These are phyloP conservation scores for Daedaleopsis sinensis DNA, from an alignment of 768 basidiomycete genomes.

Conservation along the genomic window DNA sequence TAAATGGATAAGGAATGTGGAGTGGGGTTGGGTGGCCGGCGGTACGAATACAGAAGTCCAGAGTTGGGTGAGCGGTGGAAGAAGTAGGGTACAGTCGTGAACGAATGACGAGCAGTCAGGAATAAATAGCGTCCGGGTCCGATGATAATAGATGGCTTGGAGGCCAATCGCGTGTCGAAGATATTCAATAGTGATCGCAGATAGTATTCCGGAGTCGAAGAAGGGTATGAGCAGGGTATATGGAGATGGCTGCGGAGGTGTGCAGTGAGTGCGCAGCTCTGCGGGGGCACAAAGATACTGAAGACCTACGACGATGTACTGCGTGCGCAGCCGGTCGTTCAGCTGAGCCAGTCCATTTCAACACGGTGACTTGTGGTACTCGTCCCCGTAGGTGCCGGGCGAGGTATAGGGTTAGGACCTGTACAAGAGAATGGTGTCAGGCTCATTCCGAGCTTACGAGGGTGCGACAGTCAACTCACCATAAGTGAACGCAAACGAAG, in stretches of 20 bases:
- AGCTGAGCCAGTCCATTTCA: conserved; percentile 1
- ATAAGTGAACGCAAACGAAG: conserved; percentile 5
- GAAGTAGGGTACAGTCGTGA: not conserved
- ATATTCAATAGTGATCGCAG: not conserved
- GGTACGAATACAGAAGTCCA: not conserved
- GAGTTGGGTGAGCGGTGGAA: no score
- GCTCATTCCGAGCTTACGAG: not conserved
- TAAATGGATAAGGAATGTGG: not conserved
- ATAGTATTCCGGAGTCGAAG: not conserved
- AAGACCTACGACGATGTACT: not conserved
- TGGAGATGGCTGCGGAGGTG: not conserved
- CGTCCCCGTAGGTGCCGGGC: not conserved
- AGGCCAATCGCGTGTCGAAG: not conserved
- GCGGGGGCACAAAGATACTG: not conserved
- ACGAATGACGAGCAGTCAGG: not conserved
- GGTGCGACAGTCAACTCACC: not conserved
- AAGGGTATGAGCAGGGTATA: not conserved
- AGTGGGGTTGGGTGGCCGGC: not conserved
- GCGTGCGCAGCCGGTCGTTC: not conserved
- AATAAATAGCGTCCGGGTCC: not conserved
- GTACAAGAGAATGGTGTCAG: not conserved
- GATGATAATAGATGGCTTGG: not conserved
- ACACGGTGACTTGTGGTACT: not conserved
- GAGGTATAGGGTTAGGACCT: not conserved
- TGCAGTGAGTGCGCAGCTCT: not conserved